Percentiles rank a stretch among this genome's conserved stretches.
Evolutionary conservation across 352 stramenopile species (phyloP).

Genomic region (Globisporangium okanoganense): DNA sequence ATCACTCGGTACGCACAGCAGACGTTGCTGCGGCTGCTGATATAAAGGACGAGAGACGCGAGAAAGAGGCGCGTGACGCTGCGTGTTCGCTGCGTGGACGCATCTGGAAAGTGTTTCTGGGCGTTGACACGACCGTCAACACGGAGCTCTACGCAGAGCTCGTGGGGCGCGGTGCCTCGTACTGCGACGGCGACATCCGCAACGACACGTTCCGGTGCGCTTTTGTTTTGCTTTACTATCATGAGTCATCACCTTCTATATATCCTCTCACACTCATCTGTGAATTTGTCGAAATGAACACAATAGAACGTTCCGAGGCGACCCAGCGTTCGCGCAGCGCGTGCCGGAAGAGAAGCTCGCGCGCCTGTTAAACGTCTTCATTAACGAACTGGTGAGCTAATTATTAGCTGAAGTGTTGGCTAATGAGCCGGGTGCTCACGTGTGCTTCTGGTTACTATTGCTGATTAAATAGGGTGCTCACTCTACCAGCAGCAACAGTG

Average conservation of each 20-base stretch:
- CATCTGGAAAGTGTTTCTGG: conserved; percentile 89
- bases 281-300: background rate
- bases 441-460: no score
- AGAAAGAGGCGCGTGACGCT: background rate
- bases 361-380: conserved; percentile 89
- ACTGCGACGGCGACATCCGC: conserved; percentile 84
- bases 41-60: background rate
- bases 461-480: conserved; percentile 29
- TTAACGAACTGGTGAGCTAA: conserved; percentile 69
- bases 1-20: conserved; percentile 1
- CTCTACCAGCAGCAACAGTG: conserved; percentile 18
- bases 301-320: conserved; percentile 78
- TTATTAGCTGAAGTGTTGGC: background rate
- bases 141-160: conserved; percentile 64
- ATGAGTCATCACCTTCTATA: no score
- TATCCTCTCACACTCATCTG: no score
- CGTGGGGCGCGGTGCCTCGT: conserved; percentile 67
- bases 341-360: conserved; percentile 91
- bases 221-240: no score
- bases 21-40: background rate
- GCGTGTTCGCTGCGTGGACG: conserved; percentile 71
- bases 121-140: conserved; percentile 60
- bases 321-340: conserved; percentile 82
- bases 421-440: no score
- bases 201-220: conserved; percentile 88